phyloP scores from a whole-genome alignment of 108 stramenopile species.

The Fistulifera solaris region DNA sequence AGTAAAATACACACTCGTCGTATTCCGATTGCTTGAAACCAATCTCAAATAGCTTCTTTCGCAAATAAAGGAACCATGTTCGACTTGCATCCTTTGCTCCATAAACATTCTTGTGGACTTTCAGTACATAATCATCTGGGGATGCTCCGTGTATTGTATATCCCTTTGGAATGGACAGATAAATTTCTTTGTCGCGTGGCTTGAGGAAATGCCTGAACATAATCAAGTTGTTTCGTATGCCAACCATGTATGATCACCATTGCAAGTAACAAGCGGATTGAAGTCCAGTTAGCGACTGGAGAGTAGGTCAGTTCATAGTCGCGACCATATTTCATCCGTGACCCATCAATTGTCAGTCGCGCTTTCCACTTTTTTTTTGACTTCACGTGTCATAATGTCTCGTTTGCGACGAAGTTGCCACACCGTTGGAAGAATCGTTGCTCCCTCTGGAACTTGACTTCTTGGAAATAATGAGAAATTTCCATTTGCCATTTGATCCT shows the following conservation, averaged over 20 bases:
- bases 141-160: constrained; percentile 9
- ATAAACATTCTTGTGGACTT: constrained; percentile 28
- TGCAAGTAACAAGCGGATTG: constrained; percentile 24
- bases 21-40: constrained; percentile 24
- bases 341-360: constrained; percentile 22
- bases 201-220: constrained; percentile 29
- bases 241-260: constrained; percentile 14
- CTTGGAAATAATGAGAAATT: constrained; percentile 11
- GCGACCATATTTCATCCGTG: constrained; percentile 12
- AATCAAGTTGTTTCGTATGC: constrained; percentile 41
- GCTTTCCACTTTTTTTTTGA: constrained; percentile 24
- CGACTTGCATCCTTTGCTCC: constrained; percentile 33
- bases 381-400: constrained; percentile 23
- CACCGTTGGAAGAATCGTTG: constrained; percentile 26
- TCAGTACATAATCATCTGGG: constrained; percentile 12
- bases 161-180: constrained; percentile 29
- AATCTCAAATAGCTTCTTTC: constrained; percentile 7
- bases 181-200: constrained; percentile 20
- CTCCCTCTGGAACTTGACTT: constrained; percentile 18
- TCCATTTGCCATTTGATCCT: constrained; percentile 6
- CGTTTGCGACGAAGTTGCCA: constrained; percentile 43
- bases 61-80: constrained; percentile 29
- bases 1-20: constrained; percentile 44
- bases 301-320: constrained; percentile 35
- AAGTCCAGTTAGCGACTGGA: constrained; percentile 37